Percentiles rank a stretch among this genome's conserved stretches.
phyloP scores from a whole-genome alignment of 805 yeast genomes.

The Pichia cephalocereana region DNA sequence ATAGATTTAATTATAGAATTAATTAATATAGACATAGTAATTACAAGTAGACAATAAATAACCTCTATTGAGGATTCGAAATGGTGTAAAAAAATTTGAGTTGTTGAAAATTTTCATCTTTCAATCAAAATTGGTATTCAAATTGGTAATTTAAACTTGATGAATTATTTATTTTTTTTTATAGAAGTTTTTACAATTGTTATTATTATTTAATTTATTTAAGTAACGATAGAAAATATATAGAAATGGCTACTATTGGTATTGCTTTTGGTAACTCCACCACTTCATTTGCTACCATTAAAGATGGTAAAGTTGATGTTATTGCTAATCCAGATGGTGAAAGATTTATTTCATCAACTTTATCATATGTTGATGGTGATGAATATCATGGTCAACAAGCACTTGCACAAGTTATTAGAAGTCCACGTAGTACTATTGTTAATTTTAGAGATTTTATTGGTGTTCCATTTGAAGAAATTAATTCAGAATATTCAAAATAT shows the following conservation, averaged over 20 bases:
- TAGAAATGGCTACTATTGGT: conserved; percentile 63
- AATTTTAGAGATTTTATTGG: conserved; percentile 94
- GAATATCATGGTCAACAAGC: conserved; percentile 99
- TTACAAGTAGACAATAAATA: too few relatives aligned
- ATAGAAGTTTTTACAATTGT: too few relatives aligned
- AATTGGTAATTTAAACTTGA: too few relatives aligned
- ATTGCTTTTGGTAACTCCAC: conserved; percentile 94
- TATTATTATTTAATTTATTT: too few relatives aligned
- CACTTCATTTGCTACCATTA: conserved; percentile 85
- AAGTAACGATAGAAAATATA: background rate
- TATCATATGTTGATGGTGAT: conserved; percentile 87
- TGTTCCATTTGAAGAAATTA: conserved; percentile 57
- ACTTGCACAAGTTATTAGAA: conserved; percentile 81
- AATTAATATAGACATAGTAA: too few relatives aligned
- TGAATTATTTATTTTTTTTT: too few relatives aligned
- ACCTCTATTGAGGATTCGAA: too few relatives aligned
- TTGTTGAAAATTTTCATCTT: too few relatives aligned
- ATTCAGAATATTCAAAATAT: conserved; percentile 50
- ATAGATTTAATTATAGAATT: too few relatives aligned
- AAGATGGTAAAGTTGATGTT: conserved; percentile 90
- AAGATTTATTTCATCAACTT: conserved; percentile 87
- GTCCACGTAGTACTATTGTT: conserved; percentile 75
- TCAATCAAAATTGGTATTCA: too few relatives aligned
- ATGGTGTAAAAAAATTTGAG: too few relatives aligned
- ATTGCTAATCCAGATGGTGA: conserved; percentile 99